Conservation (phyloP, 768 basidiomycete species). For the Fomitopsis pulvina region DNA sequence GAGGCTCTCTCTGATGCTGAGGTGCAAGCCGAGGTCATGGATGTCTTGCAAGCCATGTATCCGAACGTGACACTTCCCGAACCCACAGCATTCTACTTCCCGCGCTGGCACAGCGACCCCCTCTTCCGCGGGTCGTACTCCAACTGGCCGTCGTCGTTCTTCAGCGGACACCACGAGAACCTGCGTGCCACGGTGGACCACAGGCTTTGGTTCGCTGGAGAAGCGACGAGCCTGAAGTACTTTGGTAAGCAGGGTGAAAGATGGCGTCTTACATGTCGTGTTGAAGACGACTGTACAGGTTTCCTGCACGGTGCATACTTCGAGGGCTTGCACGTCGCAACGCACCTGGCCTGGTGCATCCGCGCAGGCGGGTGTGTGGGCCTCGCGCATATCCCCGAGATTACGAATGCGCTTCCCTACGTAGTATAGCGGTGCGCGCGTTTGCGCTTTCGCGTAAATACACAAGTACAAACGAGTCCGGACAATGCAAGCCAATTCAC, state of each 20-base stretch:
- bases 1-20: conserved; percentile 42
- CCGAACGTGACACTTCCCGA: conserved; percentile 44
- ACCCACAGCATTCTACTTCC: conserved; percentile 46
- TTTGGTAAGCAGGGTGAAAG: conserved; percentile 39
- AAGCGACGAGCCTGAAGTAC: conserved; percentile 51
- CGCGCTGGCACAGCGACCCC: conserved; percentile 44
- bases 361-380: conserved; percentile 9
- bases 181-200: conserved; percentile 44
- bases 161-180: conserved; percentile 46
- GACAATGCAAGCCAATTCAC: too few relatives aligned
- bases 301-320: conserved; percentile 30
- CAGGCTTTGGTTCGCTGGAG: conserved; percentile 57
- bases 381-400: conserved; percentile 17
- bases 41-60: conserved; percentile 49
- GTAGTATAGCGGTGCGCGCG: not conserved
- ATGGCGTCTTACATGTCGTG: too few relatives aligned
- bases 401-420: conserved; percentile 19
- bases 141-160: conserved; percentile 57
- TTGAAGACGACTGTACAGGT: conserved; percentile 10
- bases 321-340: conserved; percentile 24
- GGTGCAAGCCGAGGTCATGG: conserved; percentile 46
- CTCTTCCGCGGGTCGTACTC: conserved; percentile 55
- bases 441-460: not conserved
- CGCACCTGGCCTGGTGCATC: conserved; percentile 23
- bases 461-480: too few relatives aligned